phyloP scores from a whole-genome alignment of 139 green algal genomes.

The Choricystis sp. region DNA sequence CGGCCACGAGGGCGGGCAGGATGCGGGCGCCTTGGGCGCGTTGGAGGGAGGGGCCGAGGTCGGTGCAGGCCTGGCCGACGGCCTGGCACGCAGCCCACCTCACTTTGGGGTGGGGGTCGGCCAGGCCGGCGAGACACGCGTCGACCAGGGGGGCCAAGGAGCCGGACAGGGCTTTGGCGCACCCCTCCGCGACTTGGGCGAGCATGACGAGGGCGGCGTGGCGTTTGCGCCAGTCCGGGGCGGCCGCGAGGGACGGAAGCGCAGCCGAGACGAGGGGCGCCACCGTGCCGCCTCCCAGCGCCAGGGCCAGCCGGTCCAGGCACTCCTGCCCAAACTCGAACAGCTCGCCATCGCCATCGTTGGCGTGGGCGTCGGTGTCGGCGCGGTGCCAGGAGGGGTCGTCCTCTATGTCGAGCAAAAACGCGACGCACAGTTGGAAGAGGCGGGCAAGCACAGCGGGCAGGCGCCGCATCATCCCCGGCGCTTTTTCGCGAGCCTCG shows the following conservation, averaged over 20 bases:
- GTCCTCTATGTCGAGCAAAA: conserved; percentile 92
- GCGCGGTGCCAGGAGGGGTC: conserved; percentile 65
- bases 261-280: conserved; percentile 49
- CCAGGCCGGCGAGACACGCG: conserved; percentile 39
- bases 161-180: conserved; percentile 71
- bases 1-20: conserved; percentile 35
- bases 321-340: conserved; percentile 76
- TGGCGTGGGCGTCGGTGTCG: conserved; percentile 42
- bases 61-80: conserved; percentile 94
- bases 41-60: conserved; percentile 91
- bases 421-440: conserved; percentile 66
- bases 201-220: conserved; percentile 82
- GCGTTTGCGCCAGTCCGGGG: conserved; percentile 76
- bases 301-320: conserved; percentile 81
- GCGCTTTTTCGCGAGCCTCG: conserved; percentile 79
- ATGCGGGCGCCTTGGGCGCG: conserved; percentile 20
- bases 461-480: conserved; percentile 88
- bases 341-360: conserved; percentile 58
- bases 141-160: conserved; percentile 7
- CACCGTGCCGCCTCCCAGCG: conserved; percentile 77
- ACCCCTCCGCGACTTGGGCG: conserved; percentile 94
- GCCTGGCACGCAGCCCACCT: conserved; percentile 94
- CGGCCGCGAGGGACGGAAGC: conserved; percentile 50
- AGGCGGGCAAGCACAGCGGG: conserved; percentile 64
- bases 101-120: conserved; percentile 63